Conservation (phyloP, 306 rosid species). For the Corylus americana region DNA sequence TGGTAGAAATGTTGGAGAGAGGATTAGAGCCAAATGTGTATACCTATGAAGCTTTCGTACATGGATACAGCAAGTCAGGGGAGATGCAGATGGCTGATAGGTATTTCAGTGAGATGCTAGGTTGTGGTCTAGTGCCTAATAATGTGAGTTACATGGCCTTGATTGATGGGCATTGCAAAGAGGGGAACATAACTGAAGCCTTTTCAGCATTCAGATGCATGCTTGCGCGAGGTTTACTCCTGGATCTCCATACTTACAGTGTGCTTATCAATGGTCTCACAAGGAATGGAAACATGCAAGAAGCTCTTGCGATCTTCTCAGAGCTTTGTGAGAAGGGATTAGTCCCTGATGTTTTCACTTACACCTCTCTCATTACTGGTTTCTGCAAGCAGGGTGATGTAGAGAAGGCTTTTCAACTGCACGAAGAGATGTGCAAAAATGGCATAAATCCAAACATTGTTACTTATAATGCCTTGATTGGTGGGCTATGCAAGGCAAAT, state of each 20-base stretch:
- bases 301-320: constrained; percentile 41
- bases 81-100: constrained; percentile 39
- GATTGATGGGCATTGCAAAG: constrained; percentile 46
- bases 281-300: constrained; percentile 45
- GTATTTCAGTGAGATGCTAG: constrained; percentile 46
- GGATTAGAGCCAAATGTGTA: constrained; percentile 46
- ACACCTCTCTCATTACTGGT: constrained; percentile 43
- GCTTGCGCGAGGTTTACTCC: constrained; percentile 33
- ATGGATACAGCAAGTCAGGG: constrained; percentile 33
- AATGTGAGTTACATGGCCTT: constrained; percentile 29
- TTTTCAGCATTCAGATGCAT: constrained; percentile 38
- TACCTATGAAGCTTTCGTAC: constrained; percentile 48
- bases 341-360: constrained; percentile 47
- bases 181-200: constrained; percentile 38
- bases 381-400: constrained; percentile 42
- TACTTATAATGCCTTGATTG: constrained; percentile 40
- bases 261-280: constrained; percentile 41
- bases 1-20: constrained; percentile 39
- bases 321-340: constrained; percentile 39
- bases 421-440: constrained; percentile 38
- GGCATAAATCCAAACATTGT: constrained; percentile 40
- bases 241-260: constrained; percentile 35
- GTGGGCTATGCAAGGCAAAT: constrained; percentile 49
- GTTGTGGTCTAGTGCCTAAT: constrained; percentile 35
- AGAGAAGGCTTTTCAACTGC: constrained; percentile 36